Evolutionary conservation across 2,329 filamentous ascomycete genomes (phyloP).

Genomic region (Monosporascus sp.): DNA sequence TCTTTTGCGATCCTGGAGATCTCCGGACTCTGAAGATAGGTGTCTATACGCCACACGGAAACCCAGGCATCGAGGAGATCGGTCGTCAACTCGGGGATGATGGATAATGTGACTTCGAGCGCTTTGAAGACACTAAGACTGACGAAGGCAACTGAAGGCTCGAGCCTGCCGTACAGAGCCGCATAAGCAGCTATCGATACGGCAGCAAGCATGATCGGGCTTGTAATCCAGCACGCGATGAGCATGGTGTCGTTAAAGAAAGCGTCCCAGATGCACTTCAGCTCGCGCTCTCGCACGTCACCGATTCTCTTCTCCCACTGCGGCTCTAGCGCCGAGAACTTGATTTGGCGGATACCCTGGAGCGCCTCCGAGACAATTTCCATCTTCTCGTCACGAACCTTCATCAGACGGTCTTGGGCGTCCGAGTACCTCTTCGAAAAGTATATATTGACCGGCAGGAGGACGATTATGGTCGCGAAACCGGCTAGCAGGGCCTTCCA

Average conservation of each 20-base stretch:
- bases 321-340: slow-evolving; percentile 71
- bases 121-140: slow-evolving; percentile 69
- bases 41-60: slow-evolving; percentile 67
- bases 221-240: slow-evolving; percentile 66
- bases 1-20: slow-evolving; percentile 49
- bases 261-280: slow-evolving; percentile 60
- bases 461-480: slow-evolving; percentile 56
- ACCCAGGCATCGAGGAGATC: slow-evolving; percentile 67
- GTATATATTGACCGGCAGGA: slow-evolving; percentile 64
- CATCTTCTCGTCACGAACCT: slow-evolving; percentile 69
- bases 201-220: slow-evolving; percentile 68
- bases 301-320: slow-evolving; percentile 71
- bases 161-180: slow-evolving; percentile 54
- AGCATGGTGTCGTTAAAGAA: slow-evolving; percentile 61
- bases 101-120: slow-evolving; percentile 66
- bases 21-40: slow-evolving; percentile 65
- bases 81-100: slow-evolving; percentile 69
- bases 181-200: slow-evolving; percentile 67
- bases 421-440: slow-evolving; percentile 60
- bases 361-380: slow-evolving; percentile 72
- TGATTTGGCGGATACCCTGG: slow-evolving; percentile 78
- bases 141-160: slow-evolving; percentile 73
- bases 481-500: slow-evolving; percentile 66
- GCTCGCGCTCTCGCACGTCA: slow-evolving; percentile 60
- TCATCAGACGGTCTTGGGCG: slow-evolving; percentile 68